Conservation (phyloP, 768 basidiomycete genomes). For the Lyophyllum atratum region DNA sequence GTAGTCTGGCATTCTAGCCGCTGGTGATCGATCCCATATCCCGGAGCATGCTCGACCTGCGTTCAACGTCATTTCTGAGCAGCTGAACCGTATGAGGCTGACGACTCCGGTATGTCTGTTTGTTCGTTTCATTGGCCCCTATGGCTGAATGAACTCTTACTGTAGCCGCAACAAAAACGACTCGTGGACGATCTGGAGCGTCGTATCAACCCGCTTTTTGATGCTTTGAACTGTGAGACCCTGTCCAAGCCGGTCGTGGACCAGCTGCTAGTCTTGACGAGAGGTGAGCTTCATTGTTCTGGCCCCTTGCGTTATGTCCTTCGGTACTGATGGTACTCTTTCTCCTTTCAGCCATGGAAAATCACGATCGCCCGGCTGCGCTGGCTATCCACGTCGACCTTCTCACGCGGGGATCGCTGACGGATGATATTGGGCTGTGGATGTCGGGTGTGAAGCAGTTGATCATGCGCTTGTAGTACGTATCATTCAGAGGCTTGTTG, state of each 20-base stretch:
- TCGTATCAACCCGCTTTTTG: constrained; percentile 83
- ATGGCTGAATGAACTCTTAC: constrained; percentile 5
- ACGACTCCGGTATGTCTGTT: constrained; percentile 65
- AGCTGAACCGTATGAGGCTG: constrained; percentile 70
- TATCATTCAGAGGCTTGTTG: neutral
- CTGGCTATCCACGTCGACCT: constrained; percentile 85
- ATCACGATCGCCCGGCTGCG: constrained; percentile 75
- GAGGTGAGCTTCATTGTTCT: constrained; percentile 51
- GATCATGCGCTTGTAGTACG: constrained; percentile 70
- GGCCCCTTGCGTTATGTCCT: neutral
- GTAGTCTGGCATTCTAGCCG: constrained; percentile 49
- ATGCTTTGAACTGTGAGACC: constrained; percentile 89
- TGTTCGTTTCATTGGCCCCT: neutral
- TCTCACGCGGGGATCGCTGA: constrained; percentile 75
- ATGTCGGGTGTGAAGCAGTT: constrained; percentile 92
- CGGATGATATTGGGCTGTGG: constrained; percentile 83
- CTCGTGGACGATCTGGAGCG: constrained; percentile 87
- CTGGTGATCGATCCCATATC: constrained; percentile 92
- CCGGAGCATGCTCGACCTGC: constrained; percentile 67
- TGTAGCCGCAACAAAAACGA: constrained; percentile 81
- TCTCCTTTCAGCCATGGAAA: constrained; percentile 67
- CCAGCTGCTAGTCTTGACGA: constrained; percentile 67
- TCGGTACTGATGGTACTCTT: constrained; percentile 5
- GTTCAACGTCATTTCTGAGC: constrained; percentile 63
- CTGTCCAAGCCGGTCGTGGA: constrained; percentile 71